A percentile compares a stretch with the other conserved stretches of the same genome.
Conservation (phyloP, 2,329 filamentous ascomycete genomes). For the Verruconis gallopava region DNA sequence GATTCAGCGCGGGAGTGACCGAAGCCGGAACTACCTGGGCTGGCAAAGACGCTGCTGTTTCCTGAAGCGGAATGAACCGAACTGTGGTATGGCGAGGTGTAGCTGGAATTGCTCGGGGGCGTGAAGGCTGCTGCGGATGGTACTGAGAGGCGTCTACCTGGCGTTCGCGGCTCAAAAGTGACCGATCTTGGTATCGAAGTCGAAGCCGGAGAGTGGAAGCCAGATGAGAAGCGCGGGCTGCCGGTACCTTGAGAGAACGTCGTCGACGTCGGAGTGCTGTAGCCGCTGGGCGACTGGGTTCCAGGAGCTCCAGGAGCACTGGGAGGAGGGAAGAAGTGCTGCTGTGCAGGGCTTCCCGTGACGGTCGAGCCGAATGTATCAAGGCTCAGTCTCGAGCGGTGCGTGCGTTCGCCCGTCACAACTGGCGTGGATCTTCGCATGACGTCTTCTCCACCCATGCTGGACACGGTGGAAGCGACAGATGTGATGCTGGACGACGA, state of each 20-base stretch:
- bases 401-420: slow-evolving; percentile 57
- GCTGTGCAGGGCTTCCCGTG: slow-evolving; percentile 47
- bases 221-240: slow-evolving; percentile 62
- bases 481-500: slow-evolving; percentile 81
- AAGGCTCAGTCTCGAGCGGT: slow-evolving; percentile 49
- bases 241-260: slow-evolving; percentile 65
- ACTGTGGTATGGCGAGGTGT: slow-evolving; percentile 42
- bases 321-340: slow-evolving; percentile 40
- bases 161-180: slow-evolving; percentile 59
- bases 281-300: slow-evolving; percentile 56
- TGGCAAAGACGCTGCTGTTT: slow-evolving; percentile 49
- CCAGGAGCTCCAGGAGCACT: too few relatives aligned
- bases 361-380: slow-evolving; percentile 49
- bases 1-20: slow-evolving; percentile 55
- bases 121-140: slow-evolving; percentile 69
- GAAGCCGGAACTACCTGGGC: slow-evolving; percentile 52
- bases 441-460: slow-evolving; percentile 39
- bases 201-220: slow-evolving; percentile 59
- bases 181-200: slow-evolving; percentile 56
- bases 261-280: slow-evolving; percentile 71
- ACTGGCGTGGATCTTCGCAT: slow-evolving; percentile 69
- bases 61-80: slow-evolving; percentile 34
- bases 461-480: slow-evolving; percentile 53
- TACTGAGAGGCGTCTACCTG: slow-evolving; percentile 67
- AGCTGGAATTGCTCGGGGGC: slow-evolving; percentile 40